Conservation (phyloP, 1,284 basidiomycete species). For the Sphagnurus paluster region DNA sequence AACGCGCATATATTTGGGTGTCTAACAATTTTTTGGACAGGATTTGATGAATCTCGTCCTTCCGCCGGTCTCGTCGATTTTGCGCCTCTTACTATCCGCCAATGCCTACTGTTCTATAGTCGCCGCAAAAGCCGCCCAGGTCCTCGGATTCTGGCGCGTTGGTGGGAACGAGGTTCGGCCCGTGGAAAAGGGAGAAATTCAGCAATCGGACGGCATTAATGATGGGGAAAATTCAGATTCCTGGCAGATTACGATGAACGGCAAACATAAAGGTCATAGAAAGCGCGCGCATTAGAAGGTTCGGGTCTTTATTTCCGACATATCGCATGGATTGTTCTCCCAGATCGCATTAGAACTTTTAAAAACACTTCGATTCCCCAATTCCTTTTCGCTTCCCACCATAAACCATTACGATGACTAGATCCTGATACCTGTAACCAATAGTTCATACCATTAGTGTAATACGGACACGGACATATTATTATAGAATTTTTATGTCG, state of each 20-base stretch:
- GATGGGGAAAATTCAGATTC: slow-evolving; percentile 1
- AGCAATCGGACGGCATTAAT: not conserved
- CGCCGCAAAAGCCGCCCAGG: slow-evolving; percentile 41
- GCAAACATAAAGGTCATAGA: no score
- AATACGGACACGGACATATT: no score
- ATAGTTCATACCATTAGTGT: no score
- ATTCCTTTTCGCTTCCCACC: no score
- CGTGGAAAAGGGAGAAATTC: not conserved
- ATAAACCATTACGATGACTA: no score
- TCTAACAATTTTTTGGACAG: slow-evolving; percentile 26
- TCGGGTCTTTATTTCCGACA: no score
- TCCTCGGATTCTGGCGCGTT: slow-evolving; percentile 40
- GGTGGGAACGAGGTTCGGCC: not conserved
- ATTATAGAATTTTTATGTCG: no score
- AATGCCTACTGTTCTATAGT: slow-evolving; percentile 43
- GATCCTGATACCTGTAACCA: no score
- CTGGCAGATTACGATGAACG: not conserved
- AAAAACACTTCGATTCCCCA: no score
- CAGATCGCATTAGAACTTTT: no score
- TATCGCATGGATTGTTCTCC: no score
- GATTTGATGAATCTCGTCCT: slow-evolving; percentile 50
- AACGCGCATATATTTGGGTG: slow-evolving; percentile 7
- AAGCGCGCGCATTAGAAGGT: no score
- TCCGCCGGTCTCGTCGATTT: slow-evolving; percentile 48
- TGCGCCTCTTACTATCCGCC: slow-evolving; percentile 36